Evolutionary conservation across 78 protist species (phyloP), one percentile per base, ranked within the genome.

Genomic region (Dictyostelium capitatum): DNA sequence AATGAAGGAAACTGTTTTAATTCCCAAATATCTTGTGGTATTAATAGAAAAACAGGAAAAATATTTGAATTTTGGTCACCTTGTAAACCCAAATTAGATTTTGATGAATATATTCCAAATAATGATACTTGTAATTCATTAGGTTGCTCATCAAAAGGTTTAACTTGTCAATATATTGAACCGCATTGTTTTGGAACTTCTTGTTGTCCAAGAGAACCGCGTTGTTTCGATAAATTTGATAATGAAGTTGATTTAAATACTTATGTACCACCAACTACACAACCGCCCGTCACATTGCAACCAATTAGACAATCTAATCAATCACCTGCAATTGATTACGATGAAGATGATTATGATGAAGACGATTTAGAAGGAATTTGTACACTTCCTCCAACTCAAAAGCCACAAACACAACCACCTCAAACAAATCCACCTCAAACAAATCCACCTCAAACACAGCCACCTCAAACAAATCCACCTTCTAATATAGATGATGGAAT

Each of bases 191-290:
- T 28, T 30, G 73, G 73, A 8, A 82, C 89, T 8, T 20, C 80
- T 15, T 82, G 89, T 82, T 84, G 91, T 74, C 62, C 83, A 57
- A 57, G 82, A 41, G 41, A 73, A 25, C 83, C 91, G 41, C 14
- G 19, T 17, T 84, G 91, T 74, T 23, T 48, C 17, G 69, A 54
- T 75, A 25, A n/a, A 75, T 28, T 19, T 75, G 64, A 48, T 25
- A 48, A 23, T 15, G 57, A n/a, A 5, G 46, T 75, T 25, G 64
- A 48, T 75, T 30, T 28, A 43, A 10, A 73, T 5, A 23, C 17
- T 15, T 6, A 32, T 17, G 32, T 15, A 41, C 54, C 54, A 19
- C 0, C 79, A 72, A 41, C 43, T 9, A 20, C 80, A 37, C 19
- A 37, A 37, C 43, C 43, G 2, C 43, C 1, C 6, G 43, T 37